These are phyloP conservation scores for Cordyceps cateniannulata DNA, from an alignment of 2,329 filamentous ascomycete species.

Conservation along the genomic window DNA sequence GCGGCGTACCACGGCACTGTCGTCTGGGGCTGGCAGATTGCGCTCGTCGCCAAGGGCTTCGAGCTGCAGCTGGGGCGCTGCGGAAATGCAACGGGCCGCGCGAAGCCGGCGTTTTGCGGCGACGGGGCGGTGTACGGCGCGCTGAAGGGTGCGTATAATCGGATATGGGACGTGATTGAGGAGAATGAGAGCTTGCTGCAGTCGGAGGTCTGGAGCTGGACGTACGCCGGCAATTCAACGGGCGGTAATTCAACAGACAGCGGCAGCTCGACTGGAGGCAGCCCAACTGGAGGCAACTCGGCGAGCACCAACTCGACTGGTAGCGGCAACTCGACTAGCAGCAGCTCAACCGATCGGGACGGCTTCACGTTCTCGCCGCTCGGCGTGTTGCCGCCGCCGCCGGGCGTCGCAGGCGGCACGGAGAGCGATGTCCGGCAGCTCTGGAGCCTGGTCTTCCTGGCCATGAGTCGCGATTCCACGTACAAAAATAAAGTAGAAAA, in stretches of 20 bases:
- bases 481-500: neutral
- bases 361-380: slow-evolving; percentile 43
- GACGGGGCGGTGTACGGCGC: slow-evolving; percentile 32
- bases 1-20: slow-evolving; percentile 56
- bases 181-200: slow-evolving; percentile 43
- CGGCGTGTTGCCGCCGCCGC: slow-evolving; percentile 41
- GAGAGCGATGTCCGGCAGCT: slow-evolving; percentile 51
- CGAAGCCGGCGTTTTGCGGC: slow-evolving; percentile 42
- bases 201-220: slow-evolving; percentile 59
- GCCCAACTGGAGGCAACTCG: too few species aligned
- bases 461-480: slow-evolving; percentile 27
- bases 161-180: slow-evolving; percentile 55
- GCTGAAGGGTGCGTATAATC: slow-evolving; percentile 47
- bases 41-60: slow-evolving; percentile 57
- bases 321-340: slow-evolving; percentile 25
- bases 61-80: slow-evolving; percentile 52
- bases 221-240: slow-evolving; percentile 32
- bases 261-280: slow-evolving; percentile 24
- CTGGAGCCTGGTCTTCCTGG: slow-evolving; percentile 53
- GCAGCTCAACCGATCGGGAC: slow-evolving; percentile 26
- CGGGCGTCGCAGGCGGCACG: slow-evolving; percentile 30
- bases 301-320: slow-evolving; percentile 53
- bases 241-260: slow-evolving; percentile 22
- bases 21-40: slow-evolving; percentile 58
- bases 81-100: slow-evolving; percentile 7